phyloP scores from a whole-genome alignment of 805 yeast species.

The Candida nonsorbophila region DNA sequence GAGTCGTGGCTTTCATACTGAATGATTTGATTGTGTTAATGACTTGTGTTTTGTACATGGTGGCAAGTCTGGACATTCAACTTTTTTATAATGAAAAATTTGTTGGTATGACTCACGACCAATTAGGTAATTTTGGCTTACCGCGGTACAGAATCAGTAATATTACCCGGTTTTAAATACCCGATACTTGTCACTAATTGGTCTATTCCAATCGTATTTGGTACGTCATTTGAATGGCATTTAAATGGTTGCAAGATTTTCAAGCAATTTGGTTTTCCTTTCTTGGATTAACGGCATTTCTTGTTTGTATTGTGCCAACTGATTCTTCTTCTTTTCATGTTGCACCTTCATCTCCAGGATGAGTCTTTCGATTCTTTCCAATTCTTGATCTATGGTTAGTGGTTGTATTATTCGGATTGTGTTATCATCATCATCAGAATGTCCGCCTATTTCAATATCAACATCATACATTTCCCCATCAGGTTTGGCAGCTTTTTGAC shows the following conservation, averaged over 20 bases:
- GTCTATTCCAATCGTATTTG: neutral
- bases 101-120: slow-evolving; percentile 6
- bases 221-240: neutral
- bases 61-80: neutral
- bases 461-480: slow-evolving; percentile 9
- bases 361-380: slow-evolving; percentile 4
- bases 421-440: slow-evolving; percentile 4
- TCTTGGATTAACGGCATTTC: neutral
- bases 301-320: neutral
- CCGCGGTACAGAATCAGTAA: slow-evolving; percentile 10
- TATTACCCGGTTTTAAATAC: neutral
- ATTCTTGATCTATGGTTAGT: slow-evolving; percentile 2
- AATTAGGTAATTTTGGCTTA: slow-evolving; percentile 6
- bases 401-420: slow-evolving; percentile 5
- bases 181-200: neutral
- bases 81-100: slow-evolving; percentile 1
- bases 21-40: slow-evolving; percentile 3
- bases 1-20: slow-evolving; percentile 11
- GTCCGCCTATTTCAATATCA: slow-evolving; percentile 8
- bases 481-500: neutral
- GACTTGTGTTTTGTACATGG: slow-evolving; percentile 6
- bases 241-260: neutral
- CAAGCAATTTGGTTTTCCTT: neutral
- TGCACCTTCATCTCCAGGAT: slow-evolving; percentile 2
- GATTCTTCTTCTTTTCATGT: neutral